Evolutionary conservation across 352 stramenopile genomes (phyloP), one percentile per base, ranked within the genome.

Genomic region (Pythium phragmiticola): DNA sequence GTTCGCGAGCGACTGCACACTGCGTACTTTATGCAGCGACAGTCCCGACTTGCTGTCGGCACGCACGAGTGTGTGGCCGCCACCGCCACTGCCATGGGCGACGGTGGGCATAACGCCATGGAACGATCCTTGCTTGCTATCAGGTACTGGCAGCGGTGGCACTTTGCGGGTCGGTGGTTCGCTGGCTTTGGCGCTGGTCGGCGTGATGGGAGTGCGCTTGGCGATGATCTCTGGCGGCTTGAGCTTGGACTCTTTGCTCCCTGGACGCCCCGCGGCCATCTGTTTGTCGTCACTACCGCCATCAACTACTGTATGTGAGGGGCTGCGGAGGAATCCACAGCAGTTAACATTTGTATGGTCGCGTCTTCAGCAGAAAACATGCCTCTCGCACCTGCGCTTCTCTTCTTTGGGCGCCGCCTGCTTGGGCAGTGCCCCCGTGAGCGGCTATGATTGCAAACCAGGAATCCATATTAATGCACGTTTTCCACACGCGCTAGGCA

Each of bases 1-100:
- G 66, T 90, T 89, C 21, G 84, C 84, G 16, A 94, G 63, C 16
- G 82, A 89, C 63, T 94, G 82, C 26, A 94, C 84, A 28, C 82
- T 94, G n/a, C 78, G 73, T 14, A 89, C 77, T 60, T 82, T 80
- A 55, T 89, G 79, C 11, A 90, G 57, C 2, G 76, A 78, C 17
- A 66, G 54, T 49, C 69, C 72, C n/a, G 69, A 59, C 59, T 88
- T 89, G 59, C 68, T 80, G 26, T 89, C 76, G 7, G 78, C 70
- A 21, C 69, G 53, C 41, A 21, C 17, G 34, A 60, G 39, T n/a
- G 33, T 17, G 21, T 54, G 60, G 58, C 19, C 33, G 13, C 48
- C 48, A 11, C 46, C 51, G n/a, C 39, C 39, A 21, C 2, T 6
- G 1, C 26, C 26, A 30, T 30, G 26, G 26, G 37, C 37, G 14